A percentile compares a stretch with the other conserved stretches of the same genome.
These are phyloP conservation scores for Posidonia australis DNA, from an alignment of 106 monocot species.

Conservation along the genomic window DNA sequence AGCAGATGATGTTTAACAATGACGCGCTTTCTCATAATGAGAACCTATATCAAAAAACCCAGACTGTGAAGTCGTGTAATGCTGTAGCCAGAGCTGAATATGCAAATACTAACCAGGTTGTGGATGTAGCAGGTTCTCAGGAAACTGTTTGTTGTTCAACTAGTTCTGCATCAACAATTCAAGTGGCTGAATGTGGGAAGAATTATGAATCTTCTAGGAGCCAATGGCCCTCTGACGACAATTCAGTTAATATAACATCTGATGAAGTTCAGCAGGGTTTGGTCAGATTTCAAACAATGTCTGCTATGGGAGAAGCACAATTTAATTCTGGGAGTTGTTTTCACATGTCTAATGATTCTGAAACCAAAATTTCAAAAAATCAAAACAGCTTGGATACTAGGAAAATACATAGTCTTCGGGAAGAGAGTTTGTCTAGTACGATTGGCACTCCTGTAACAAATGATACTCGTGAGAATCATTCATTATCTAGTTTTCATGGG, in stretches of 20 bases:
- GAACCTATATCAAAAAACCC: conserved; percentile 1
- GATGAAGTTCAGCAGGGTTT: conserved; percentile 5
- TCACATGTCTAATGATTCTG: conserved; percentile 4
- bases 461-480: conserved; percentile 8
- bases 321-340: background rate
- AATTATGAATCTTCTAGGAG: conserved; percentile 5
- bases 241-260: background rate
- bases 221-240: conserved; percentile 7
- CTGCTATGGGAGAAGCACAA: conserved; percentile 3
- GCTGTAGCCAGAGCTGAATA: no score
- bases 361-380: conserved; percentile 6
- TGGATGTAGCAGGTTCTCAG: background rate
- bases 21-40: conserved; percentile 7
- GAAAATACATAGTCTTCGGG: conserved; percentile 2
- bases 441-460: conserved; percentile 5
- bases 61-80: background rate
- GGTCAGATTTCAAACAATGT: conserved; percentile 7
- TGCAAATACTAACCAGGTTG: background rate
- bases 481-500: conserved; percentile 15
- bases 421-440: conserved; percentile 1
- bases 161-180: background rate
- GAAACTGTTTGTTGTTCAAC: background rate
- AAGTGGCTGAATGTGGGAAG: background rate
- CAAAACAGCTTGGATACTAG: background rate
- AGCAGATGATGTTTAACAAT: background rate